A percentile compares a stretch with the other conserved stretches of the same genome.
These are phyloP conservation scores for Ogataea pini DNA, from an alignment of 805 yeast genomes.

Conservation along the genomic window DNA sequence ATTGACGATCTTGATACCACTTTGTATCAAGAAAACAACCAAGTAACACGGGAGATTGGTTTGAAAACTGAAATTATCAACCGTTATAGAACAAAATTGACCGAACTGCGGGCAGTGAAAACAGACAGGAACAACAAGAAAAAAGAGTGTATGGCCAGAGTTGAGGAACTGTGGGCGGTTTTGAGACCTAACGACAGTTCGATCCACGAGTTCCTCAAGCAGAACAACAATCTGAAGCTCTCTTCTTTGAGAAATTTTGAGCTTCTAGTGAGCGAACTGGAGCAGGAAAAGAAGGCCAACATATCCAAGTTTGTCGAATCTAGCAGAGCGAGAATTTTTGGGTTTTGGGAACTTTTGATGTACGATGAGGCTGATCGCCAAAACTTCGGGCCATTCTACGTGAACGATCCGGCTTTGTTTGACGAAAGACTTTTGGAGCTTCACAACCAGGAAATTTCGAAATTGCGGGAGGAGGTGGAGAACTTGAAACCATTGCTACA, in stretches of 20 bases:
- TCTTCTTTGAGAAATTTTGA: constrained; percentile 51
- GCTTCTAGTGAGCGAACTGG: constrained; percentile 57
- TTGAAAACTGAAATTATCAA: constrained; percentile 19
- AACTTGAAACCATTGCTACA: constrained; percentile 55
- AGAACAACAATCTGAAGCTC: constrained; percentile 49
- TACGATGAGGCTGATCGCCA: constrained; percentile 53
- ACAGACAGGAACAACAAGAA: constrained; percentile 40
- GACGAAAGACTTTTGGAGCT: constrained; percentile 61
- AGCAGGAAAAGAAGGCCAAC: constrained; percentile 58
- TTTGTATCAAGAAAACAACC: constrained; percentile 17
- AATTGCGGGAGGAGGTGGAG: constrained; percentile 50
- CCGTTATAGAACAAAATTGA: constrained; percentile 16
- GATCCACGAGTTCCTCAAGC: constrained; percentile 38
- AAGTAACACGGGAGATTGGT: constrained; percentile 27
- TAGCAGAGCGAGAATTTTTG: constrained; percentile 57
- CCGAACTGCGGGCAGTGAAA: constrained; percentile 33
- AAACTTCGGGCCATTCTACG: constrained; percentile 45
- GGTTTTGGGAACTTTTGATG: constrained; percentile 62
- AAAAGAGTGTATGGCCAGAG: constrained; percentile 35
- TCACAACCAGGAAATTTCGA: constrained; percentile 63
- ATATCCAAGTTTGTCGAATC: constrained; percentile 69
- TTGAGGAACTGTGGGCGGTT: constrained; percentile 46
- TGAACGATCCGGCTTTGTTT: constrained; percentile 38
- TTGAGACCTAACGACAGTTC: constrained; percentile 37
- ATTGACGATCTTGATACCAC: constrained; percentile 10